Evolutionary conservation across 2,329 filamentous ascomycete species (phyloP), one percentile per base, ranked within the genome.

Genomic region (Davidsoniella neocaledoniae): DNA sequence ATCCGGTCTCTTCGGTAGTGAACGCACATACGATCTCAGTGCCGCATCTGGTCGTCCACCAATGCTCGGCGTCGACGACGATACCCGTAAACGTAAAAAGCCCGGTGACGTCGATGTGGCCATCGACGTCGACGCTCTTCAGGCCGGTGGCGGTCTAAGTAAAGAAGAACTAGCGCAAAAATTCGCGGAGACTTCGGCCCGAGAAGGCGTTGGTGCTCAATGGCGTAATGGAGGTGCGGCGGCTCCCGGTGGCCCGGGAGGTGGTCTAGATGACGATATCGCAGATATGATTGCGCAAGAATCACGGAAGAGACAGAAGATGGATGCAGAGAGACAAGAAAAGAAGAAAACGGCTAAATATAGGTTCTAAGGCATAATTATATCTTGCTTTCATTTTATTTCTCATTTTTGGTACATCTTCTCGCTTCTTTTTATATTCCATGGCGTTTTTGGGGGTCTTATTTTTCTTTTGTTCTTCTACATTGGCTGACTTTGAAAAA

Each of bases 231-330:
- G 29, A 9, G 29, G 29, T 12, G 29, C 29, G 8, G 29, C 29
- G 29, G 29, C 29, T 33, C 29, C 29, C 2, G 2, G 29, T 12
- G 29, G 21, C 4, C 5, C 21, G 21, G 37, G 38, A 14, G 26
- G 51, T 5, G 39, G 38, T 2, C 16, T 36, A 5, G 21, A 25
- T 16, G 90, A 96, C 57, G 90, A 95, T 61, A 66, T 98, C 51
- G 90, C 81, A 58, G 85, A 94, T 59, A 93, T 98, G 85, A 95
- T 98, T 68, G 86, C 86, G 10, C 81, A 86, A 59, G 91, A 96
- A 68, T 86, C 81, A 60, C 76, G 86, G 56, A 96, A 96, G 74
- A 76, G 87, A 62, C 75, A 88, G 62, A 93, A 88, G 74, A 77
- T 83, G 56, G 88, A 94, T 58, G 80, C 86, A 63, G 86, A 94